phyloP scores from a whole-genome alignment of 2,329 filamentous ascomycete genomes.

The Stachybotrys chlorohalonatus region DNA sequence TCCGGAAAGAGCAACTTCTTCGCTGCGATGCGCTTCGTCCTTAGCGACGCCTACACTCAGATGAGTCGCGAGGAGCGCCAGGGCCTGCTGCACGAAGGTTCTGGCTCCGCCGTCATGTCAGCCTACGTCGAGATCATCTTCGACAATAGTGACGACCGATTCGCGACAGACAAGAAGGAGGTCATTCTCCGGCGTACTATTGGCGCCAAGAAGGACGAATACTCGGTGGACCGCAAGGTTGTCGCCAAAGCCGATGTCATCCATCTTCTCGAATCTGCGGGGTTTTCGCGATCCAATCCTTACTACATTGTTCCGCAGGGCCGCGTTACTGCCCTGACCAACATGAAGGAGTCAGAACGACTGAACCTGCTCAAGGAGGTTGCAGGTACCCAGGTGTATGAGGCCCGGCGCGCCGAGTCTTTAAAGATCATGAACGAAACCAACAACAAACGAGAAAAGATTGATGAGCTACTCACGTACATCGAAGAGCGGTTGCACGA shows the following conservation, averaged over 20 bases:
- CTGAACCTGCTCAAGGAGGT: conserved; percentile 91
- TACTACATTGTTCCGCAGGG: conserved; percentile 99
- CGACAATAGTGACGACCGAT: conserved; percentile 93
- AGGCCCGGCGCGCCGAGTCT: conserved; percentile 81
- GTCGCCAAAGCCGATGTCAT: conserved; percentile 90
- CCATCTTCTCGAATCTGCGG: conserved; percentile 89
- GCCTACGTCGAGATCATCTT: conserved; percentile 99
- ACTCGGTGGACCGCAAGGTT: conserved; percentile 94
- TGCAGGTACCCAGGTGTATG: conserved; percentile 96
- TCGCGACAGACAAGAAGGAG: conserved; percentile 86
- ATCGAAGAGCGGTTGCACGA: conserved; percentile 86
- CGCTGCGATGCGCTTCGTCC: conserved; percentile 94
- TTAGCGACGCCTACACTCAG: conserved; percentile 94
- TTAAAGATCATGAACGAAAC: conserved; percentile 97
- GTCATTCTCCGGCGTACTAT: conserved; percentile 89
- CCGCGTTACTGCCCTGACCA: conserved; percentile 88
- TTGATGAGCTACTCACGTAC: conserved; percentile 83
- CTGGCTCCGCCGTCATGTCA: conserved; percentile 95
- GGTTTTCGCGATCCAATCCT: conserved; percentile 93
- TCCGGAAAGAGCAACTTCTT: conserved; percentile 99
- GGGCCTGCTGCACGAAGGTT: conserved; percentile 93
- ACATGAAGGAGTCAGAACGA: conserved; percentile 95
- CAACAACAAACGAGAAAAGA: conserved; percentile 87
- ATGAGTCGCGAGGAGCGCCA: conserved; percentile 94
- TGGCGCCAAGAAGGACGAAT: conserved; percentile 96